Conservation (phyloP, 83 land plant species). For the Picea engelmannii region DNA sequence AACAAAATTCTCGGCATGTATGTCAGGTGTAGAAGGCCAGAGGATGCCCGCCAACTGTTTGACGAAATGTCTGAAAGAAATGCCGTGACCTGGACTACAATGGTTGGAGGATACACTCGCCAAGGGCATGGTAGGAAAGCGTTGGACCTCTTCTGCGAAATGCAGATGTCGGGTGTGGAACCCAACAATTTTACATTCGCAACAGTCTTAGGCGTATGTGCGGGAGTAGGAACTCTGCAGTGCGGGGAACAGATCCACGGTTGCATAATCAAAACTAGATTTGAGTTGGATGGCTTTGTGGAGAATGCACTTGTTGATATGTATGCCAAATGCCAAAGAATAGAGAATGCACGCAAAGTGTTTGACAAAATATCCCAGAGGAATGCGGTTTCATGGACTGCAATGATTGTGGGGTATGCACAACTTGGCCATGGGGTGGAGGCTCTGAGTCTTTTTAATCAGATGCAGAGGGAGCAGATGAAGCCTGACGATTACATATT, state of each 20-base stretch:
- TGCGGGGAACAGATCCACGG: too few species aligned
- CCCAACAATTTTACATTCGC: too few species aligned
- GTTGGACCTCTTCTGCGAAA: not conserved
- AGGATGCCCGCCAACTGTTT: not conserved
- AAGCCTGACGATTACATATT: constrained; percentile 8
- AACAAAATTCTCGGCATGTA: not conserved
- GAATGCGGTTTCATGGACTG: constrained; percentile 31
- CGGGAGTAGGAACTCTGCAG: too few species aligned
- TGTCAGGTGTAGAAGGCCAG: not conserved
- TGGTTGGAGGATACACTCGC: not conserved
- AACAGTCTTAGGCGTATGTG: too few species aligned
- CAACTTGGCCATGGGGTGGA: constrained; percentile 24
- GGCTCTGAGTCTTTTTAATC: not conserved
- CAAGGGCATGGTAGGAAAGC: not conserved
- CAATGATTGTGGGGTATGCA: constrained; percentile 32
- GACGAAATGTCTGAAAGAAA: not conserved
- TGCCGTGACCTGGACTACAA: not conserved
- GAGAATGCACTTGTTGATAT: not conserved
- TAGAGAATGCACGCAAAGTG: constrained; percentile 19
- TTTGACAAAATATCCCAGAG: constrained; percentile 27
- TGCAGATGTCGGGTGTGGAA: constrained; percentile 9
- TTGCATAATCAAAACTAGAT: too few species aligned
- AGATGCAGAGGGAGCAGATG: constrained; percentile 11
- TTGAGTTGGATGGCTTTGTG: not conserved
- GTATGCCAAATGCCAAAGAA: not conserved